Evolutionary conservation across 148 eudicot species (phyloP).

Genomic region (Rhododendron molle): DNA sequence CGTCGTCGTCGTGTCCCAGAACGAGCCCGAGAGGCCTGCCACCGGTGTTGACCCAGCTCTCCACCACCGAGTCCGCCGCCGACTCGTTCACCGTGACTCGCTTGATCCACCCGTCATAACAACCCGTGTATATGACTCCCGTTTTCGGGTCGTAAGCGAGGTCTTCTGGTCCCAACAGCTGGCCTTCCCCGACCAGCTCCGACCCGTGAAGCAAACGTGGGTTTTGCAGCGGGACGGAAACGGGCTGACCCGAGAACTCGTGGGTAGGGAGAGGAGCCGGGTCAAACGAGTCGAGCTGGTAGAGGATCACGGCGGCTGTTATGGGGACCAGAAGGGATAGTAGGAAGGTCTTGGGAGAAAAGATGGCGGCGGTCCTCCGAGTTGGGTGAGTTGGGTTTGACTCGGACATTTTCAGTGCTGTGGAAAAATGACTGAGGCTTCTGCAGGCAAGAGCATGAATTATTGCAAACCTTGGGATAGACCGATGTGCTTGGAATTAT

Average conservation of each 20-base stretch:
- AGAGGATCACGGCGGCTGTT: conserved; percentile 19
- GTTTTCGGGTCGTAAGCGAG: conserved; percentile 35
- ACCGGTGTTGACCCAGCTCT: conserved; percentile 66
- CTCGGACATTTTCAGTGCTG: background rate
- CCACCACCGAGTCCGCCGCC: conserved; percentile 36
- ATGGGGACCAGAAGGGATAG: conserved; percentile 26
- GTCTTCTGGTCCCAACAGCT: background rate
- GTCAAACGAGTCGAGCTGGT: conserved; percentile 53
- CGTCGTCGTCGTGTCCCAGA: conserved; percentile 38
- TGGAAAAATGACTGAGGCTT: background rate
- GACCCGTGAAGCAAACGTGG: background rate
- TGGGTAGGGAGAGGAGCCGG: conserved; percentile 43
- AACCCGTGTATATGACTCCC: conserved; percentile 44
- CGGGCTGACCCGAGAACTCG: conserved; percentile 25
- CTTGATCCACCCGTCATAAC: conserved; percentile 72
- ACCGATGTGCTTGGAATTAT: no score
- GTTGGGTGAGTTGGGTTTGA: background rate
- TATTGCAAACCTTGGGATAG: no score
- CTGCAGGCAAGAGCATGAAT: no score
- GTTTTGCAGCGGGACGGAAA: conserved; percentile 22
- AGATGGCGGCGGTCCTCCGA: background rate
- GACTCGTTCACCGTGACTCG: conserved; percentile 32
- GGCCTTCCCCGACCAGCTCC: background rate
- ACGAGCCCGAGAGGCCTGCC: conserved; percentile 72
- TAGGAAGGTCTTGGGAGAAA: conserved; percentile 11